Evolutionary conservation across 2,329 filamentous ascomycete genomes (phyloP), one percentile per base, ranked within the genome.

Genomic region (Coniochaeta prunicola): DNA sequence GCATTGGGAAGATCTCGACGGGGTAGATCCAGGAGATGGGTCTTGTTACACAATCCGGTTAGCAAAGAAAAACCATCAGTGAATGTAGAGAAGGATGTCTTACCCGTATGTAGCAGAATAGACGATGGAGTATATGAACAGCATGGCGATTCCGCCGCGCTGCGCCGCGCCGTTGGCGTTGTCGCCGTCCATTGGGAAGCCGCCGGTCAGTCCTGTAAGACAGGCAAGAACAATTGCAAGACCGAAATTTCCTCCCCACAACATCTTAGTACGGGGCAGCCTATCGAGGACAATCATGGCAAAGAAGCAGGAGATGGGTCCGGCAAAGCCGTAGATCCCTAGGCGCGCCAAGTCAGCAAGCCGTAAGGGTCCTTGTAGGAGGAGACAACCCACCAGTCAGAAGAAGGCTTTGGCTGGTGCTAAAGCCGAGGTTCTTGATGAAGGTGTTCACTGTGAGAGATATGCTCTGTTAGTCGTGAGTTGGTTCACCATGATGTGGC

Each of bases 1-100:
- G 69, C 7, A 73, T 62, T 2, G 74, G 73, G 59, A 75, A 74
- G 60, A 76, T 73, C 61, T 77, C 75, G 2, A 69, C 69, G 6
- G 70, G 70, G 55, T 75, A 76, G 3, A 72, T 67, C 71, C 71
- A 73, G 7, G 67, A 68, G 38, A 81, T 78, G 9, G 45, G 45
- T 24, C 42, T 48, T 13, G 10, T 10, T 10, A 10, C 4, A 13
- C 3, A 4, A 6, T 28, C 7, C n/a, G n/a, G 42, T 48, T 48
- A 21, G 19, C 42, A 28, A 5, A 21, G n/a, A n/a, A 10, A 60
- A 79, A 77, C 19, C 78, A 77, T 21, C 77, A 66, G 36, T 66
- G 64, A 19, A 63, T 68, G 54, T 66, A 69, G 38, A 33, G n/a
- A n/a, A n/a, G n/a, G 5, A 26, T 26, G 19, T 8, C 54, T 26